phyloP scores from a whole-genome alignment of 1,284 basidiomycete species.

The Puccinia polysora region DNA sequence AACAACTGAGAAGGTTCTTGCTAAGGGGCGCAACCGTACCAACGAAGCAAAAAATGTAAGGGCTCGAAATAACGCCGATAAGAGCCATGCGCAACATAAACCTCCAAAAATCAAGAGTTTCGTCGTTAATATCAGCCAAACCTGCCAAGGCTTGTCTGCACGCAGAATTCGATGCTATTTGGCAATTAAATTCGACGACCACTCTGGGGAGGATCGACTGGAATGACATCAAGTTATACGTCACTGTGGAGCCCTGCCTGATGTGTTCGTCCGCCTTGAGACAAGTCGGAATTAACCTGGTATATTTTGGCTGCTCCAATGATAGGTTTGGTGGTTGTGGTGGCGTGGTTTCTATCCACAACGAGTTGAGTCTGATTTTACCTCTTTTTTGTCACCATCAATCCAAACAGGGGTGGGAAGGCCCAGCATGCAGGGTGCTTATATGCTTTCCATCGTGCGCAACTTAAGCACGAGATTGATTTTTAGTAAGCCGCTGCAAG shows the following conservation, averaged over 20 bases:
- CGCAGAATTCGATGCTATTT: conserved; percentile 95
- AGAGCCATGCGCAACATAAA: neutral
- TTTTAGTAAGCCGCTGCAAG: conserved; percentile 67
- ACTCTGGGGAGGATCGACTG: conserved; percentile 57
- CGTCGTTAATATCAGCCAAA: too few relatives aligned
- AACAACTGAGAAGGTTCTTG: conserved; percentile 62
- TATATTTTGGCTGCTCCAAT: conserved; percentile 91
- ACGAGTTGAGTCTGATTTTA: conserved; percentile 58
- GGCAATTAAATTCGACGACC: conserved; percentile 62
- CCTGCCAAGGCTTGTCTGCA: conserved; percentile 96
- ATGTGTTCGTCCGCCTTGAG: conserved; percentile 96
- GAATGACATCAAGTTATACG: conserved; percentile 78
- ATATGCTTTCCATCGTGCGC: neutral
- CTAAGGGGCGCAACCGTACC: conserved; percentile 82
- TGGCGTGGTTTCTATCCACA: conserved; percentile 83
- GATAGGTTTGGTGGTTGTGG: conserved; percentile 97
- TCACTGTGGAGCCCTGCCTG: conserved; percentile 98
- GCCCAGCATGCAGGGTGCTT: too few relatives aligned
- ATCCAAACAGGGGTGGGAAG: too few relatives aligned
- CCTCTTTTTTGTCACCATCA: too few relatives aligned
- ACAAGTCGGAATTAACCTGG: conserved; percentile 83
- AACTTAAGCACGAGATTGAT: conserved; percentile 48
- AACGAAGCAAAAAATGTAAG: conserved; percentile 86
- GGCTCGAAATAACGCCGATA: conserved; percentile 1
- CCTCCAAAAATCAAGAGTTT: neutral